phyloP scores from a whole-genome alignment of 345 rosid genomes.

The Turritis glabra region DNA sequence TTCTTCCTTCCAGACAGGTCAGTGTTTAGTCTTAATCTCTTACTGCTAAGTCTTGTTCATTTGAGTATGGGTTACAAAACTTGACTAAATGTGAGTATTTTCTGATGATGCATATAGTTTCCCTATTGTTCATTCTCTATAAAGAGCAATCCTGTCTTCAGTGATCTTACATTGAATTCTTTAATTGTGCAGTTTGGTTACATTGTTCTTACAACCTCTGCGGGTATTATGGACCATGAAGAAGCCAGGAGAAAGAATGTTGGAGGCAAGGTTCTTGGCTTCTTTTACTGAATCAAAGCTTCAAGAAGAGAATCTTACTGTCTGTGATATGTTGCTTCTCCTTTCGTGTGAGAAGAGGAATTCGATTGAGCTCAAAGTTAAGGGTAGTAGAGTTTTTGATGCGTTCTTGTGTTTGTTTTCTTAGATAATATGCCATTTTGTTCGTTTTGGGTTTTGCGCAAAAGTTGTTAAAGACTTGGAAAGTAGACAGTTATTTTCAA shows the following conservation, averaged over 20 bases:
- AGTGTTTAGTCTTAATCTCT: not conserved
- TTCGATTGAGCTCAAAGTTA: slow-evolving; percentile 28
- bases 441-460: slow-evolving; percentile 15
- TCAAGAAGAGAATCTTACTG: not conserved
- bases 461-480: slow-evolving; percentile 5
- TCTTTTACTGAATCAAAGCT: slow-evolving; percentile 55
- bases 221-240: not conserved
- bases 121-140: not conserved
- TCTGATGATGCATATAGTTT: too few species aligned
- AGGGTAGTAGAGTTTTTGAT: slow-evolving; percentile 30
- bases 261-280: slow-evolving; percentile 44
- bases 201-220: not conserved
- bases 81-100: too few species aligned
- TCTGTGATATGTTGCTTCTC: slow-evolving; percentile 26
- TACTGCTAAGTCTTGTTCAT: not conserved
- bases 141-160: too few species aligned
- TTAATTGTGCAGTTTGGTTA: not conserved
- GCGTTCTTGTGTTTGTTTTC: slow-evolving; percentile 18
- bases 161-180: not conserved
- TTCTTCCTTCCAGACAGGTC: not conserved
- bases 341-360: slow-evolving; percentile 27
- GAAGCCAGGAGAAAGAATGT: not conserved
- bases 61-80: too few species aligned
- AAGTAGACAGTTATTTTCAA: slow-evolving; percentile 24
- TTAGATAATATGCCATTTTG: slow-evolving; percentile 30